Percentiles rank a stretch among this genome's conserved stretches.
These are phyloP conservation scores for Vigna mungo DNA, from an alignment of 306 rosid species.

Conservation along the genomic window DNA sequence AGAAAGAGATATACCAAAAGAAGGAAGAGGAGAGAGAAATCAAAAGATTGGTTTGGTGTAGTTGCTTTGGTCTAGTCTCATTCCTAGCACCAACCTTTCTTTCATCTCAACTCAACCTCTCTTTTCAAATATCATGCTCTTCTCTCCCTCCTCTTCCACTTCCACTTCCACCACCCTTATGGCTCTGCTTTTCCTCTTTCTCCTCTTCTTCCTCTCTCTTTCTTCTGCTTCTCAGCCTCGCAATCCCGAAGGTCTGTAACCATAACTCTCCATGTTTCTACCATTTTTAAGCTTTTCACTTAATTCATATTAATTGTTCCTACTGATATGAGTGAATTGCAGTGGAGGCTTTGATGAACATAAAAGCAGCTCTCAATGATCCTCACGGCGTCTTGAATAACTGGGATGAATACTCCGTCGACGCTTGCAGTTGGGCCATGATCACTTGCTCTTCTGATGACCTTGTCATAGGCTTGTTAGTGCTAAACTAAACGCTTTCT, in stretches of 20 bases:
- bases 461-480: slow-evolving; percentile 81
- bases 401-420: slow-evolving; percentile 95
- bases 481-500: slow-evolving; percentile 2
- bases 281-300: background rate
- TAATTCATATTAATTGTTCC: background rate
- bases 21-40: background rate
- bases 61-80: background rate
- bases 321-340: slow-evolving; percentile 9
- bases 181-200: slow-evolving; percentile 44
- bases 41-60: background rate
- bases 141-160: too few species aligned
- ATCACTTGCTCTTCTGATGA: slow-evolving; percentile 85
- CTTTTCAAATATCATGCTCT: background rate
- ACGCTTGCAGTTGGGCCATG: slow-evolving; percentile 98
- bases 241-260: slow-evolving; percentile 79
- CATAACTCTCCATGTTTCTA: too few species aligned
- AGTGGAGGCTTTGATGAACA: slow-evolving; percentile 81
- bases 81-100: background rate
- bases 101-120: background rate
- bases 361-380: slow-evolving; percentile 63
- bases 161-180: slow-evolving; percentile 32
- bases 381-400: slow-evolving; percentile 80
- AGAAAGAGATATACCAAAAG: background rate
- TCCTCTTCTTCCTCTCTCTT: slow-evolving; percentile 46
- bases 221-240: slow-evolving; percentile 78